These are phyloP conservation scores for Cryoendolithus antarcticus DNA, from an alignment of 2,329 filamentous ascomycete species.

Conservation along the genomic window DNA sequence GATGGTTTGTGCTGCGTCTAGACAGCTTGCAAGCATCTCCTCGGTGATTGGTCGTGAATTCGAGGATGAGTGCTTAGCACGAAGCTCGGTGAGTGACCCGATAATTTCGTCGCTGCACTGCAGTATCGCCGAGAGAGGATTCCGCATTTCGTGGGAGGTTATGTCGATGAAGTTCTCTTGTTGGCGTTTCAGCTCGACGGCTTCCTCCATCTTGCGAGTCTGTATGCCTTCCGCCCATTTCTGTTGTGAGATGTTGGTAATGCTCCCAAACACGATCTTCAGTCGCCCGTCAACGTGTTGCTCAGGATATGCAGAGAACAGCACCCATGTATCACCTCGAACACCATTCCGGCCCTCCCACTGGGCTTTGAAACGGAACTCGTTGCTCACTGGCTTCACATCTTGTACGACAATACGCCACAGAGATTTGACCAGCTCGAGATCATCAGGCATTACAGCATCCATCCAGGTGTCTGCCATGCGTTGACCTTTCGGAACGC, in stretches of 20 bases:
- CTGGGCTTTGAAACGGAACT: slow-evolving; percentile 62
- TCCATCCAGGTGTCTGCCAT: slow-evolving; percentile 59
- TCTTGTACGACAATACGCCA: slow-evolving; percentile 52
- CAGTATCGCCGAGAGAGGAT: slow-evolving; percentile 60
- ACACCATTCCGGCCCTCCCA: slow-evolving; percentile 49
- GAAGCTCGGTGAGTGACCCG: slow-evolving; percentile 36
- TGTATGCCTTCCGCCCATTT: slow-evolving; percentile 77
- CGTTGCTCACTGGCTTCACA: slow-evolving; percentile 52
- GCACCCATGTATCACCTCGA: slow-evolving; percentile 58
- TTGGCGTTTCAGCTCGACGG: slow-evolving; percentile 65
- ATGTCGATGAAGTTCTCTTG: slow-evolving; percentile 40
- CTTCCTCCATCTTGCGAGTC: slow-evolving; percentile 64
- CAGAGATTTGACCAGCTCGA: slow-evolving; percentile 42
- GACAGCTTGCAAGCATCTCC: slow-evolving; percentile 45
- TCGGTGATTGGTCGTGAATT: slow-evolving; percentile 23
- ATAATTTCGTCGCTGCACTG: slow-evolving; percentile 67
- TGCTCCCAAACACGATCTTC: slow-evolving; percentile 66
- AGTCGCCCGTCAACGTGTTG: slow-evolving; percentile 50
- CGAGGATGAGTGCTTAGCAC: slow-evolving; percentile 18
- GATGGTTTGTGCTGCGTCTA: slow-evolving; percentile 67
- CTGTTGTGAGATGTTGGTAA: slow-evolving; percentile 76
- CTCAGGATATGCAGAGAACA: slow-evolving; percentile 67
- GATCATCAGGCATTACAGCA: slow-evolving; percentile 56
- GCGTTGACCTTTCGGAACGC: slow-evolving; percentile 46
- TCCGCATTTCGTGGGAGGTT: slow-evolving; percentile 42